These are phyloP conservation scores for Globisporangium acanthophoron DNA, from an alignment of 352 stramenopile genomes.

Conservation along the genomic window DNA sequence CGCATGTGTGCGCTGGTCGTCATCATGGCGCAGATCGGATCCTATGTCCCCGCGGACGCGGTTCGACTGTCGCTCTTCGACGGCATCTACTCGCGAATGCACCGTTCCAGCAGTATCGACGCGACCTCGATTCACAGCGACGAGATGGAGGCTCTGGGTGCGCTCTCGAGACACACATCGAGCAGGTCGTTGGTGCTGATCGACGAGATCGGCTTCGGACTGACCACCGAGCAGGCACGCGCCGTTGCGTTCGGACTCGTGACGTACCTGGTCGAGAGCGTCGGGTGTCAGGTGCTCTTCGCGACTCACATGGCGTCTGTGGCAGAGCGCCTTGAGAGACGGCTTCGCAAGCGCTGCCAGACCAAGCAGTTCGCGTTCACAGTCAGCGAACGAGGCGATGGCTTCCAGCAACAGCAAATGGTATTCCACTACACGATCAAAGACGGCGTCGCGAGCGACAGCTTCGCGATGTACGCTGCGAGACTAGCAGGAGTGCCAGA, in stretches of 20 bases:
- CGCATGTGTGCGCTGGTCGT: conserved; percentile 54
- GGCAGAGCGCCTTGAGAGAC: neutral
- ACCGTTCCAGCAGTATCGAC: neutral
- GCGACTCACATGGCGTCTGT: conserved; percentile 26
- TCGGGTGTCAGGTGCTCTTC: conserved; percentile 30
- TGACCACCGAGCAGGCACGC: conserved; percentile 21
- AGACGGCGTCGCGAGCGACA: neutral
- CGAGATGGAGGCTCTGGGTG: neutral
- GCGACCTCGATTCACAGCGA: neutral
- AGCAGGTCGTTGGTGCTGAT: neutral
- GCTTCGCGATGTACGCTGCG: neutral
- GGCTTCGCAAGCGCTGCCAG: neutral
- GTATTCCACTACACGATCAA: neutral
- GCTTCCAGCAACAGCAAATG: neutral
- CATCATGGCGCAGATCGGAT: conserved; percentile 65
- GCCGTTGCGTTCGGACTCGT: conserved; percentile 19
- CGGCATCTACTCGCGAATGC: neutral
- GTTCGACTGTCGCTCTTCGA: neutral
- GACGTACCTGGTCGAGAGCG: conserved; percentile 20
- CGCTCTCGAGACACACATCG: neutral
- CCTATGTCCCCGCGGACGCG: conserved; percentile 12
- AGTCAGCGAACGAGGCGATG: neutral
- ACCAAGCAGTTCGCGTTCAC: neutral
- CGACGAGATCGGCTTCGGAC: conserved; percentile 26
- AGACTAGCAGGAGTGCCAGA: neutral